Evolutionary conservation across 2,329 filamentous ascomycete species (phyloP).

Genomic region (Monilinia aucupariae): DNA sequence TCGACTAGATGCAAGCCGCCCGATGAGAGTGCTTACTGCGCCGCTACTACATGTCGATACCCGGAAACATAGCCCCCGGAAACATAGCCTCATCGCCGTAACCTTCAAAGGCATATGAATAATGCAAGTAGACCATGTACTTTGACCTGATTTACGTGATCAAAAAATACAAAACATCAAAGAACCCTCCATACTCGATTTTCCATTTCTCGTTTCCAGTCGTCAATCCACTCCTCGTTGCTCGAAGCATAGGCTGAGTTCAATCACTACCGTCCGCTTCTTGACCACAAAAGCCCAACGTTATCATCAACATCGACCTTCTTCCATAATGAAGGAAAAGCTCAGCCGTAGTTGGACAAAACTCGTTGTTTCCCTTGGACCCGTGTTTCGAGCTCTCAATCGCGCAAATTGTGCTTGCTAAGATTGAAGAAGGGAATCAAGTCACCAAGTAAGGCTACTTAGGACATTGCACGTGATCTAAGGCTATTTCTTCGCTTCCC

Average conservation of each 20-base stretch:
- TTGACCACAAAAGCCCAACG: neutral
- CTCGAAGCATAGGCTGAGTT: neutral
- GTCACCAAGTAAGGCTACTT: too few relatives aligned
- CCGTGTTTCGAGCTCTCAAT: conserved; percentile 14
- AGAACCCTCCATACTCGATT: neutral
- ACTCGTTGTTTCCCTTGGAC: conserved; percentile 8
- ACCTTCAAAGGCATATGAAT: neutral
- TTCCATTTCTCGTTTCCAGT: neutral
- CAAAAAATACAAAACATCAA: neutral
- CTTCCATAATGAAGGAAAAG: conserved; percentile 3
- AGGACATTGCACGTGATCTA: neutral
- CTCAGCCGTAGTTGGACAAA: conserved; percentile 11
- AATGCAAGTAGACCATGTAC: too few relatives aligned
- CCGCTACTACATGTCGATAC: neutral
- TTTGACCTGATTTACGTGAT: neutral
- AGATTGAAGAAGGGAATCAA: neutral
- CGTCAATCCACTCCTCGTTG: neutral
- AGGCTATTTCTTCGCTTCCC: neutral
- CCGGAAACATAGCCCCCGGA: neutral
- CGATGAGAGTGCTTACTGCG: neutral
- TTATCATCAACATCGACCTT: too few relatives aligned
- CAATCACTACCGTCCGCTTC: neutral
- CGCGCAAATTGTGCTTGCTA: conserved; percentile 15
- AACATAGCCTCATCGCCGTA: neutral
- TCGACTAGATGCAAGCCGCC: neutral